A percentile compares a stretch with the other conserved stretches of the same genome.
Evolutionary conservation across 768 basidiomycete genomes (phyloP).

Genomic region (Kwoniella pini): DNA sequence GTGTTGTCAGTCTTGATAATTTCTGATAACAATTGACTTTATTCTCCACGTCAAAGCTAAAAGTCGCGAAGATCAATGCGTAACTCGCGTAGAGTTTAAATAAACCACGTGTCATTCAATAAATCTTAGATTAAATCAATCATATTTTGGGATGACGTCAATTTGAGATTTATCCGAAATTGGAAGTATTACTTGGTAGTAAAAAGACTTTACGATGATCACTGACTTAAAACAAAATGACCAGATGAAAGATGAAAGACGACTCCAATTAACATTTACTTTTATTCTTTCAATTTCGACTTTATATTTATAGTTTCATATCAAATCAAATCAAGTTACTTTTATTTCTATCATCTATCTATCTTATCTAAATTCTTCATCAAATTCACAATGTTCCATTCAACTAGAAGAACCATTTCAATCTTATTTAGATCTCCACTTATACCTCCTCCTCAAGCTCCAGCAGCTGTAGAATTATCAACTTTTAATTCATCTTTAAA

Average conservation of each 20-base stretch:
- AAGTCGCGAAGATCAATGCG: conserved; percentile 8
- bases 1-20: too few relatives aligned
- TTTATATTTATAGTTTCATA: not conserved
- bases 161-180: not conserved
- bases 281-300: too few relatives aligned
- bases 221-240: too few relatives aligned
- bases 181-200: not conserved
- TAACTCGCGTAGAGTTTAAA: not conserved
- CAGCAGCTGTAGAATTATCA: conserved; percentile 37
- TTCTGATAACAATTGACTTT: too few relatives aligned
- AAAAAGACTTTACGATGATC: too few relatives aligned
- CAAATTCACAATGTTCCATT: conserved; percentile 34
- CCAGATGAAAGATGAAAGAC: too few relatives aligned
- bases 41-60: not conserved
- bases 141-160: conserved; percentile 1
- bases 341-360: too few relatives aligned
- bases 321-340: not conserved
- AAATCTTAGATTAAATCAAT: not conserved
- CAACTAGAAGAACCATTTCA: conserved; percentile 29
- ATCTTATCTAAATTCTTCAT: not conserved
- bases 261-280: too few relatives aligned
- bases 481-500: conserved; percentile 19
- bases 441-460: conserved; percentile 30
- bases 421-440: conserved; percentile 40
- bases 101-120: conserved; percentile 6